Base-by-base conservation (phyloP, 2,329 filamentous ascomycete species). In the Tolypocladium guangdongense region DNA sequence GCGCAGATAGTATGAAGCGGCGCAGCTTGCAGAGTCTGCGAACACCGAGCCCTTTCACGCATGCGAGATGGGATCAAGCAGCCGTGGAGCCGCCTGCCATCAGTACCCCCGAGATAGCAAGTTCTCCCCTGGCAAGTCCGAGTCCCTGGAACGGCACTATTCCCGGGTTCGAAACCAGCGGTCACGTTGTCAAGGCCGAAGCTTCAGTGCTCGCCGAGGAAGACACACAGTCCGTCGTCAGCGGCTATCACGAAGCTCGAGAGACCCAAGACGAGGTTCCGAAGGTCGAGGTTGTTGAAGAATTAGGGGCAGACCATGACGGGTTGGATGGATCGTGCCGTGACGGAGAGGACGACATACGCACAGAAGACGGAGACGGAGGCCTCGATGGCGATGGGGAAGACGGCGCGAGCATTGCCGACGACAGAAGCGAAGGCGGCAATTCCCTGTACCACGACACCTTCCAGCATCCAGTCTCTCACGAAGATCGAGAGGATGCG, bases 401-500 rank as follows among this genome's bases (percentile, higher is more conserved):
- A 69, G 50, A 51, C 52, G 48, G 52, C 50, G 49, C 39, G n/a
- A 48, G 37, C 14, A 36, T 52, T 20, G 43, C 54, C 22, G 57
- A 59, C 35, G 60, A 72, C 33, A 74, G 75, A 24, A 86, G 84
- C 61, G 84, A 88, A 60, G 83, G 83, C 58, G 75, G 81, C 61
- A 77, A 83, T 52, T 80, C 80, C 14, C 72, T 84, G 7, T 84
- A 87, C 61, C 81, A 85, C 60, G 83, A 84, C 60, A 73, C 78
- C 0, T 66, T 77, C 49, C 75, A 81, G 52, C 77, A 81, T 51
- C 78, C 79, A 10, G 71, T 87, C 7, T 89, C 90, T 0, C 92
- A 97, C 63, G 92, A 97, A 71, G 90, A 96, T 67, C 87, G 92
- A 22, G 85, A 91, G 59, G 92, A 97, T 68, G 91, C 91, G 1